These are phyloP conservation scores for Striga hermonthica DNA, from an alignment of 305 asterid genomes.

Conservation along the genomic window DNA sequence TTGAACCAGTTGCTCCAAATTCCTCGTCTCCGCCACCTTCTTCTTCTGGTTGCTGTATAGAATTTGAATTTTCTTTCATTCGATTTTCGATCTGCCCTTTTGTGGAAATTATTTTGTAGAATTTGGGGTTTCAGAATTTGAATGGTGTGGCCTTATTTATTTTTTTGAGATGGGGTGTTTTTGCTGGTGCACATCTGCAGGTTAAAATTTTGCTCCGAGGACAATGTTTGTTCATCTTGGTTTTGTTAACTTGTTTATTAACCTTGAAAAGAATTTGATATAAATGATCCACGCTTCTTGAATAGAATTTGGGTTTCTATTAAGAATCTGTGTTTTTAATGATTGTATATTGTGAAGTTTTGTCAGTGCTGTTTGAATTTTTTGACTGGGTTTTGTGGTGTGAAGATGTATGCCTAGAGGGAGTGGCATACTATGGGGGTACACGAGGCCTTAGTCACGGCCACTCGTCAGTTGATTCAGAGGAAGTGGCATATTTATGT, in stretches of 20 bases:
- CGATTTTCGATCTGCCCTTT: neutral
- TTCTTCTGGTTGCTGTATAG: conserved; percentile 38
- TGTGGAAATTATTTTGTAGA: neutral
- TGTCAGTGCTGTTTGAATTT: no score
- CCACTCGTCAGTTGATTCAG: no score
- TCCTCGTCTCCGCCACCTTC: conserved; percentile 30
- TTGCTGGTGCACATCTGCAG: no score
- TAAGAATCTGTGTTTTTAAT: no score
- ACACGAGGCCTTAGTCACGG: no score
- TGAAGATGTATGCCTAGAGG: no score
- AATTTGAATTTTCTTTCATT: neutral
- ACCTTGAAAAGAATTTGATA: neutral
- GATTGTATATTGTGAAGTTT: no score
- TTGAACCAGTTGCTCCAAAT: conserved; percentile 37
- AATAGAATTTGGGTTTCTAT: neutral
- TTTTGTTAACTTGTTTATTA: neutral
- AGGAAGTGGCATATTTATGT: no score
- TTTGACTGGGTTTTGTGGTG: no score
- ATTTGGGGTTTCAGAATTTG: conserved; percentile 1
- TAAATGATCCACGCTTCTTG: neutral
- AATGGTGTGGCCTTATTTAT: neutral
- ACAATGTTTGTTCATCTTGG: neutral
- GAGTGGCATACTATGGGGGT: no score
- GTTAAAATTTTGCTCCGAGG: no score
- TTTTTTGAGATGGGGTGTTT: neutral